phyloP scores from a whole-genome alignment of 2,329 filamentous ascomycete species.

The Pseudogymnoascus destructans region DNA sequence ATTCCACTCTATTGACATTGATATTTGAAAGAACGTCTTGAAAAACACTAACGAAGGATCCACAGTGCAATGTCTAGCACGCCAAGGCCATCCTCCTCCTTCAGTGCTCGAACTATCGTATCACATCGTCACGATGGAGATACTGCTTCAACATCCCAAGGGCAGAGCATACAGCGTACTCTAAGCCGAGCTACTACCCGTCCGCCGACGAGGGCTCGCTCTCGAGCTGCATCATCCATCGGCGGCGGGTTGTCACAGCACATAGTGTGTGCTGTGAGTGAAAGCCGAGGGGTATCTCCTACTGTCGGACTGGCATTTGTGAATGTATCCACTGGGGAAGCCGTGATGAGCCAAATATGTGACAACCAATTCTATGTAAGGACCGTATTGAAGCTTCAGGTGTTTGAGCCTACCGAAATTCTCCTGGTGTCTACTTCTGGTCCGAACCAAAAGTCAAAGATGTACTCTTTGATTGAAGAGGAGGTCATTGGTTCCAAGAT shows the following conservation, averaged over 20 bases:
- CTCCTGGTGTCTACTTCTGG: conserved; percentile 62
- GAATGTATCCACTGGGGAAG: conserved; percentile 75
- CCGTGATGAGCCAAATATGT: conserved; percentile 76
- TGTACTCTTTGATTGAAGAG: conserved; percentile 62
- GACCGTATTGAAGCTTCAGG: conserved; percentile 73
- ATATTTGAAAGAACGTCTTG: neutral
- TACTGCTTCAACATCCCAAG: conserved; percentile 23
- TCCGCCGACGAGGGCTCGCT: conserved; percentile 22
- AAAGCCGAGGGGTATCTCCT: conserved; percentile 76
- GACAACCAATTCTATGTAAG: conserved; percentile 86
- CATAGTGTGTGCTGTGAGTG: conserved; percentile 77
- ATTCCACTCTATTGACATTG: neutral
- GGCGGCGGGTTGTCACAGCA: conserved; percentile 45
- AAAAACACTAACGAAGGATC: neutral
- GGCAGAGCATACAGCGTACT: conserved; percentile 19
- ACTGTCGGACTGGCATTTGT: conserved; percentile 77
- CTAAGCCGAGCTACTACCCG: conserved; percentile 21
- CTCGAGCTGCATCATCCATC: conserved; percentile 21
- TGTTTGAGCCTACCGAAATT: conserved; percentile 69
- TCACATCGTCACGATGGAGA: conserved; percentile 19
- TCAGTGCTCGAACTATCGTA: conserved; percentile 17
- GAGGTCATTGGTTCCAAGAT: conserved; percentile 51
- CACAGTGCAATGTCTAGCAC: neutral
- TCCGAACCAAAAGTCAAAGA: conserved; percentile 55
- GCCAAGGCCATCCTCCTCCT: conserved; percentile 15